phyloP scores from a whole-genome alignment of 148 eudicot species.

The Nepenthes mirabilis region DNA sequence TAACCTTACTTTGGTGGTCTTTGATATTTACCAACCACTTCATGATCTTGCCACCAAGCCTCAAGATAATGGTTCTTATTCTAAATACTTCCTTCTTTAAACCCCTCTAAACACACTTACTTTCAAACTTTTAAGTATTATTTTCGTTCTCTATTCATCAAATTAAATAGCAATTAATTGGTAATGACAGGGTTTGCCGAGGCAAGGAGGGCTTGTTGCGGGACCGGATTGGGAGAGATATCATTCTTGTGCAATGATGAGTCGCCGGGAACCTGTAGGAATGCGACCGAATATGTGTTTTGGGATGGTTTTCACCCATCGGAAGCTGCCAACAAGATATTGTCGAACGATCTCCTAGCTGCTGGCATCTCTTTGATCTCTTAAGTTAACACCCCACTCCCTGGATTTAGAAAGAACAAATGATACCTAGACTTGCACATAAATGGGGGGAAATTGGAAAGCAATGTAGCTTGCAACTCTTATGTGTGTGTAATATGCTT shows the following conservation, averaged over 20 bases:
- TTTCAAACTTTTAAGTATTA: too few relatives aligned
- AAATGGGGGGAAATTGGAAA: too few relatives aligned
- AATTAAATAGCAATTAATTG: too few relatives aligned
- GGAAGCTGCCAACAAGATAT: slow-evolving; percentile 58
- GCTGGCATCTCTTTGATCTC: slow-evolving; percentile 64
- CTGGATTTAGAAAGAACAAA: too few relatives aligned
- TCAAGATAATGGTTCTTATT: slow-evolving; percentile 29
- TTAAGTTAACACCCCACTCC: slow-evolving; percentile 10
- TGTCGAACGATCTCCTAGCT: slow-evolving; percentile 47
- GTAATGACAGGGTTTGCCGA: slow-evolving; percentile 60
- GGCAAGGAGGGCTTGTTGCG: slow-evolving; percentile 83
- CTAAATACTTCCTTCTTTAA: too few relatives aligned
- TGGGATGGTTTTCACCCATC: slow-evolving; percentile 93
- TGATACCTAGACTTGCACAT: too few relatives aligned
- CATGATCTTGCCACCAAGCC: slow-evolving; percentile 34
- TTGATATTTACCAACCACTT: slow-evolving; percentile 53
- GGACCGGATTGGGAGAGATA: slow-evolving; percentile 64
- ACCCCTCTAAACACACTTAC: too few relatives aligned
- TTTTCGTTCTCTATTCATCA: too few relatives aligned
- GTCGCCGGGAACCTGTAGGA: slow-evolving; percentile 70
- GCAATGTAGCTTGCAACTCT: too few relatives aligned
- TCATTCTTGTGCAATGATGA: slow-evolving; percentile 49
- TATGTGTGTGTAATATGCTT: too few relatives aligned
- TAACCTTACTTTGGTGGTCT: slow-evolving; percentile 42
- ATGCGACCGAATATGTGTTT: slow-evolving; percentile 65